Conservation (phyloP, 495 filamentous ascomycete species). For the Aspergillus ellipticus region DNA sequence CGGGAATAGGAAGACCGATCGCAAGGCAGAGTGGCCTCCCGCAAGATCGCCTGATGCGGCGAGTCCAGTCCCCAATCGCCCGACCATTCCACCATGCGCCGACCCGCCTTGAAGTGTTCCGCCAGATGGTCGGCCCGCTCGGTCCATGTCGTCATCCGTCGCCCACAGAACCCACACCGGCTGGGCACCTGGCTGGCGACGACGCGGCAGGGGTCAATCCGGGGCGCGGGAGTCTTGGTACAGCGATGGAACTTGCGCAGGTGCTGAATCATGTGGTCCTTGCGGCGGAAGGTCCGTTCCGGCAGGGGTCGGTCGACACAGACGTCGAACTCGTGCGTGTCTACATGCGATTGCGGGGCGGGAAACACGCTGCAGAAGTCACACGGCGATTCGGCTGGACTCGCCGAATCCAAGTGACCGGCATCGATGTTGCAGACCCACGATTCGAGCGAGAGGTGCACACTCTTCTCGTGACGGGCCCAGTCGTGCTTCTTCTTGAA, state of each 20-base stretch:
- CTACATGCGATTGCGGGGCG: constrained; percentile 58
- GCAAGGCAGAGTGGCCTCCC: constrained; percentile 44
- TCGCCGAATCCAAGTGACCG: neutral
- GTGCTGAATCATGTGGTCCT: constrained; percentile 82
- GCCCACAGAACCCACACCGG: constrained; percentile 70
- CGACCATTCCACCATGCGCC: constrained; percentile 66
- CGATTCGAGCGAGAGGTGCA: constrained; percentile 71
- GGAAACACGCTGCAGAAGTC: constrained; percentile 61
- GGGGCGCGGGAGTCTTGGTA: constrained; percentile 53
- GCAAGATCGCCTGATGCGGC: constrained; percentile 53
- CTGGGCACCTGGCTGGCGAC: constrained; percentile 56
- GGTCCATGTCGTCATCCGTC: constrained; percentile 57
- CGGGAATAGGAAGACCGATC: neutral
- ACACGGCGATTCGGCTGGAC: constrained; percentile 39
- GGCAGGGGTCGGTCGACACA: constrained; percentile 62
- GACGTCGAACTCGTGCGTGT: constrained; percentile 65
- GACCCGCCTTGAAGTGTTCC: constrained; percentile 64
- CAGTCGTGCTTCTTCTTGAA: constrained; percentile 85
- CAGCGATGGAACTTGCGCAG: constrained; percentile 69
- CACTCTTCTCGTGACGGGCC: constrained; percentile 77
- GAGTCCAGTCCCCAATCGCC: constrained; percentile 70
- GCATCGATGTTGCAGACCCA: constrained; percentile 58
- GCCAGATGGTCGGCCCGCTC: constrained; percentile 62
- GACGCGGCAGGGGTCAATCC: constrained; percentile 68
- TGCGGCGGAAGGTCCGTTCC: constrained; percentile 75